phyloP scores from a whole-genome alignment of 106 monocot species.

The Platanthera zijinensis region DNA sequence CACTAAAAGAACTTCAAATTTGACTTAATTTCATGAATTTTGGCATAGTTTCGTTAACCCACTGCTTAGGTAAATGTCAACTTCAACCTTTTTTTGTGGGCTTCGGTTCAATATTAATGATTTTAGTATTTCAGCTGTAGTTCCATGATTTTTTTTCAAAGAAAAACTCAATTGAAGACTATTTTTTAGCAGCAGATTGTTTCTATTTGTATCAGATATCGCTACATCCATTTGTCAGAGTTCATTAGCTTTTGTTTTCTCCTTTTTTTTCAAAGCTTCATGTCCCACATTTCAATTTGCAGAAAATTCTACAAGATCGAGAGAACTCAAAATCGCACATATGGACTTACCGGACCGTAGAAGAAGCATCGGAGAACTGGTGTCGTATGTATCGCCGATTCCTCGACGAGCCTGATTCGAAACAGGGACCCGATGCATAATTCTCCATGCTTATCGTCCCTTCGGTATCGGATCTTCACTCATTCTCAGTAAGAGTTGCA shows the following conservation, averaged over 20 bases:
- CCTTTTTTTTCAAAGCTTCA: not conserved
- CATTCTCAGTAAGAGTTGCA: not conserved
- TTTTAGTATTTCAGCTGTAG: too few species aligned
- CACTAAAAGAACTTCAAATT: too few species aligned
- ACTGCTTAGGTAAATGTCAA: too few species aligned
- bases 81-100: too few species aligned
- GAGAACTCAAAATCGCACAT: constrained; percentile 71
- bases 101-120: too few species aligned
- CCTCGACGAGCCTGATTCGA: not conserved
- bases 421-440: constrained; percentile 16
- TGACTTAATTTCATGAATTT: too few species aligned
- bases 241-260: not conserved
- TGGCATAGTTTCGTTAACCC: too few species aligned
- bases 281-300: not conserved
- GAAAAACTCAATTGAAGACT: too few species aligned
- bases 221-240: too few species aligned
- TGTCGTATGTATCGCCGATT: constrained; percentile 52
- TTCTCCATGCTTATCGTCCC: not conserved
- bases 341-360: constrained; percentile 78
- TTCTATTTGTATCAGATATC: too few species aligned
- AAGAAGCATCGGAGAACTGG: constrained; percentile 86
- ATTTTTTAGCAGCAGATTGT: too few species aligned
- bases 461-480: not conserved
- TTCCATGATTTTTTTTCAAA: too few species aligned
- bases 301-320: constrained; percentile 69